A percentile compares a stretch with the other conserved stretches of the same genome.
Conservation (phyloP, 495 filamentous ascomycete genomes). For the Lasiosphaeria ovina region DNA sequence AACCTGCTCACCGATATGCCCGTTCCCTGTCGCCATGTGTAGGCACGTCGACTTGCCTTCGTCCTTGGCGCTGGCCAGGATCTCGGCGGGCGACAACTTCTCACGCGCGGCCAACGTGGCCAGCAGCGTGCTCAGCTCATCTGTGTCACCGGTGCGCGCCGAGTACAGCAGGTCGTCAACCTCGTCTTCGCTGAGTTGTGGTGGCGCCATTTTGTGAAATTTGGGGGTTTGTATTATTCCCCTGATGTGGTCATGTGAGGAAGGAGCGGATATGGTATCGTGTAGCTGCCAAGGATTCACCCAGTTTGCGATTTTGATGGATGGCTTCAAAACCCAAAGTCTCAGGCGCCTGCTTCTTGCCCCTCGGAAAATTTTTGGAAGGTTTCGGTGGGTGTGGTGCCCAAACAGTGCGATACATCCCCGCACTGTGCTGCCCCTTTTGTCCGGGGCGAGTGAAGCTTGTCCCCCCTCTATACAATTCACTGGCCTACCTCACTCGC, state of each 20-base stretch:
- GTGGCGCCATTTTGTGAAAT: conserved; percentile 37
- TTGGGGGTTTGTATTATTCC: not conserved
- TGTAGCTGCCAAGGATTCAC: not conserved
- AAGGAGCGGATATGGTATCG: not conserved
- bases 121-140: conserved; percentile 63
- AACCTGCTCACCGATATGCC: conserved; percentile 62
- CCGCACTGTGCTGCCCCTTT: conserved; percentile 13
- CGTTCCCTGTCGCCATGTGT: conserved; percentile 90
- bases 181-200: conserved; percentile 65
- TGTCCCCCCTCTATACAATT: too few species aligned
- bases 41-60: conserved; percentile 69
- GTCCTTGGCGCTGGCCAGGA: conserved; percentile 67
- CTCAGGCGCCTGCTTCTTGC: not conserved
- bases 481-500: too few species aligned
- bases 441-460: not conserved
- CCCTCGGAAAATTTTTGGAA: conserved; percentile 20
- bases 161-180: conserved; percentile 87
- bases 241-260: not conserved
- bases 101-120: conserved; percentile 56
- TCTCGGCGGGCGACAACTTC: conserved; percentile 46
- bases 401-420: not conserved
- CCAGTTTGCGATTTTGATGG: not conserved
- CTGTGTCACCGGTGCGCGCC: conserved; percentile 70
- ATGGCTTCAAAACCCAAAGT: not conserved
- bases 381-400: conserved; percentile 4